Evolutionary conservation across 108 stramenopile genomes (phyloP).

Genomic region (Nitzschia palea): DNA sequence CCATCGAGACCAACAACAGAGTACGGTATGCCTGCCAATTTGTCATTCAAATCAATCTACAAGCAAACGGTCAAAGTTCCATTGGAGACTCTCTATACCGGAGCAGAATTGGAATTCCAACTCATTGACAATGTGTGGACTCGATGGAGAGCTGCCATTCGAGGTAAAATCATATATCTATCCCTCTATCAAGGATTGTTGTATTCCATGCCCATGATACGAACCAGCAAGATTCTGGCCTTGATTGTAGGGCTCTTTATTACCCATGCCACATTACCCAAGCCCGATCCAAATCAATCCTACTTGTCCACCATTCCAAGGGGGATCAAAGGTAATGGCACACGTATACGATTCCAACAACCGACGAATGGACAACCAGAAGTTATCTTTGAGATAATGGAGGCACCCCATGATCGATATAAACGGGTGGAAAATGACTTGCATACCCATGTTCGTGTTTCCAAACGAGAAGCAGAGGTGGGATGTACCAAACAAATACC

Average conservation of each 20-base stretch:
- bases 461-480: slow-evolving; percentile 25
- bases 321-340: slow-evolving; percentile 62
- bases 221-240: slow-evolving; percentile 48
- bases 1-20: neutral
- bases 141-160: slow-evolving; percentile 44
- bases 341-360: slow-evolving; percentile 45
- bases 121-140: slow-evolving; percentile 48
- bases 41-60: slow-evolving; percentile 54
- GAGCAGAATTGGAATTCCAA: slow-evolving; percentile 34
- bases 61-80: slow-evolving; percentile 60
- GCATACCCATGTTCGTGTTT: slow-evolving; percentile 42
- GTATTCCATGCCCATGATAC: slow-evolving; percentile 38
- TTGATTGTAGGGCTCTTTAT: slow-evolving; percentile 33
- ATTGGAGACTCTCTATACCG: slow-evolving; percentile 56
- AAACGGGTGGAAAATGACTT: slow-evolving; percentile 62
- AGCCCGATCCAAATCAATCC: slow-evolving; percentile 28
- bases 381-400: slow-evolving; percentile 67
- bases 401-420: slow-evolving; percentile 50
- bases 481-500: slow-evolving; percentile 60
- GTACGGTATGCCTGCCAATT: neutral
- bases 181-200: slow-evolving; percentile 41
- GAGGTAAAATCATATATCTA: slow-evolving; percentile 43
- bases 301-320: slow-evolving; percentile 31
- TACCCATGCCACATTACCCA: slow-evolving; percentile 50
- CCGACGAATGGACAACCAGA: slow-evolving; percentile 30